Conservation (phyloP, 345 rosid genomes). For the Leavenworthia alabamica region DNA sequence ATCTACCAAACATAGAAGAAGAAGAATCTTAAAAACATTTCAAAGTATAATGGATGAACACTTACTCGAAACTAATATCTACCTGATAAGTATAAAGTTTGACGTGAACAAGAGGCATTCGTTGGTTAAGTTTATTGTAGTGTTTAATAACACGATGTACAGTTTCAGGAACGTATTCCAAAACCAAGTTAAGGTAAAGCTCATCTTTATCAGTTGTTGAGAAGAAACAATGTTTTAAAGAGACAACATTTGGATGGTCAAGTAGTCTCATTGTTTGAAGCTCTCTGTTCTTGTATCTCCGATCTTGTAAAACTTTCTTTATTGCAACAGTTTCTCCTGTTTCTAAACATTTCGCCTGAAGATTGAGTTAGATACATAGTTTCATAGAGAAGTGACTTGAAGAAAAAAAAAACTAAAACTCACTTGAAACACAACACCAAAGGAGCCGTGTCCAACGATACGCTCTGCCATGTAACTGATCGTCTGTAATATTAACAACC, state of each 20-base stretch:
- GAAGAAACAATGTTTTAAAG: conserved; percentile 93
- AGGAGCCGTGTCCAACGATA: conserved; percentile 93
- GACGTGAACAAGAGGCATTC: conserved; percentile 85
- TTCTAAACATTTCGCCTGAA: conserved; percentile 89
- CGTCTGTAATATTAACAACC: conserved; percentile 46
- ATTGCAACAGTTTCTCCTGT: conserved; percentile 95
- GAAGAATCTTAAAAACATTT: background rate
- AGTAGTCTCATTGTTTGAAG: conserved; percentile 96
- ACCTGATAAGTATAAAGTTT: conserved; percentile 95
- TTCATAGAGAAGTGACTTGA: background rate
- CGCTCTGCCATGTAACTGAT: conserved; percentile 99
- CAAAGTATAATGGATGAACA: background rate
- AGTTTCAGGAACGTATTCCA: conserved; percentile 96
- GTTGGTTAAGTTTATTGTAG: conserved; percentile 80
- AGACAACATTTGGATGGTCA: conserved; percentile 87
- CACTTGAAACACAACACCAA: conserved; percentile 98
- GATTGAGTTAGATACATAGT: background rate
- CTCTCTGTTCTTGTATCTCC: conserved; percentile 94
- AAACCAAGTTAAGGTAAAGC: conserved; percentile 89
- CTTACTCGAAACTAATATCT: background rate
- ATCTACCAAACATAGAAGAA: conserved; percentile 45
- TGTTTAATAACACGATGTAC: conserved; percentile 86
- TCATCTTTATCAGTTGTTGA: conserved; percentile 94
- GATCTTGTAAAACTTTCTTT: conserved; percentile 94
- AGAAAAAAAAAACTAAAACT: background rate